A percentile compares a stretch with the other conserved stretches of the same genome.
Conservation (phyloP, 1,284 basidiomycete species). For the Melampsora larici-populina region DNA sequence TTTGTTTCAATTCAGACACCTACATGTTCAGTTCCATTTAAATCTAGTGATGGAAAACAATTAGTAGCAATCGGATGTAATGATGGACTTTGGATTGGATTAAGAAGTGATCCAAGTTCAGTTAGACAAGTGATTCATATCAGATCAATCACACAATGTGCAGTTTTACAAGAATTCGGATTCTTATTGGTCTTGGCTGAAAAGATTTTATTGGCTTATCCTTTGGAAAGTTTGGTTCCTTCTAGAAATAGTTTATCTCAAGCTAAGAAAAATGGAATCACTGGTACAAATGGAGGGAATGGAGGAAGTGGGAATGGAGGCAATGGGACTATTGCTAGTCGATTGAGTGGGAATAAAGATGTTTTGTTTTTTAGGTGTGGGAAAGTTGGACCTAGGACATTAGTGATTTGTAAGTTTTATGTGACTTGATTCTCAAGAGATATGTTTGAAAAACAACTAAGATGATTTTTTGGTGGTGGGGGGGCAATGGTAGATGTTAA, state of each 20-base stretch:
- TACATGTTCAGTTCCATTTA: constrained; percentile 47
- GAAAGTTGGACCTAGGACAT: constrained; percentile 73
- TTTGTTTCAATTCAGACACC: constrained; percentile 29
- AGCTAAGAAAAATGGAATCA: neutral
- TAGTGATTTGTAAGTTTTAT: constrained; percentile 63
- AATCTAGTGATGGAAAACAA: constrained; percentile 72
- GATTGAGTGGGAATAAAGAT: constrained; percentile 80
- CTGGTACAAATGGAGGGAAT: neutral
- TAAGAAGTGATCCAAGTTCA: constrained; percentile 78
- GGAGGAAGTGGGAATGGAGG: neutral
- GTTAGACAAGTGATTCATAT: constrained; percentile 84
- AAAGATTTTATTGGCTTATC: constrained; percentile 65
- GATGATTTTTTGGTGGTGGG: neutral
- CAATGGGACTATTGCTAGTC: constrained; percentile 61
- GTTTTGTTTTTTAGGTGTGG: constrained; percentile 94
- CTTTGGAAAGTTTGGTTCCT: constrained; percentile 91
- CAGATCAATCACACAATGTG: constrained; percentile 86
- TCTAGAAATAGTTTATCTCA: constrained; percentile 54
- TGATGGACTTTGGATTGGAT: constrained; percentile 95
- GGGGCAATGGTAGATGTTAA: constrained; percentile 69
- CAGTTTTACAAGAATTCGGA: constrained; percentile 90
- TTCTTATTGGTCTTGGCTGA: constrained; percentile 95
- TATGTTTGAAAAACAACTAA: too few species aligned
- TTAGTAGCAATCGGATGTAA: constrained; percentile 92
- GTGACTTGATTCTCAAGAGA: too few species aligned